Evolutionary conservation across 2,329 filamentous ascomycete species (phyloP), one percentile per base, ranked within the genome.

Genomic region (Neocucurbitaria cava): DNA sequence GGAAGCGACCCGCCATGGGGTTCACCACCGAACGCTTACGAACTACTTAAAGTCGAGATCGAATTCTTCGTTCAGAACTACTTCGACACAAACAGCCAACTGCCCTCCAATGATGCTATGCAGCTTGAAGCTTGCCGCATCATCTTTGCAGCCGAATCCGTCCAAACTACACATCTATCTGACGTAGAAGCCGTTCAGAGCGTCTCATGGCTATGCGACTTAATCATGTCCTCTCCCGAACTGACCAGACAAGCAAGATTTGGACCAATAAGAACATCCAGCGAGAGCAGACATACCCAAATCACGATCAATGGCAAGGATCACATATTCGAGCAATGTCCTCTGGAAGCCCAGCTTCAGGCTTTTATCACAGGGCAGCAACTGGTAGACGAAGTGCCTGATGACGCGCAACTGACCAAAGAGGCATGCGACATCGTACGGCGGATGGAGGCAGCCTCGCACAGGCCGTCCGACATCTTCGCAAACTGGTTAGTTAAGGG

Each of bases 61-160:
- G 66, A 66, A 9, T 59, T 56, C 39, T 64, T 59, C 24, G 64
- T 65, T 9, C 68, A 68, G 26, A 59, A 52, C 1, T 61, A 61
- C 35, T 64, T 65, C n/a, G 62, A 67, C n/a, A 58, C 50, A 0
- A 52, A 52, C 3, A 59, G 62, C 1, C 60, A 49, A 18, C 45
- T 69, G n/a, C 67, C 66, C 1, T 55, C 57, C 1, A 62, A 68
- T 10, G 49, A 66, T 9, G 54, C 52, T 4, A 66, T 70, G 39
- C 67, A 69, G 39, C 55, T 64, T 24, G 67, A 70, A 35, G 67
- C 66, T 1, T 70, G 67, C 24, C 65, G 67, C 17, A 63, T 70
- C 20, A 63, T 70, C n/a, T 69, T 68, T 31, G 63, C 64, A 10
- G 60, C 64, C 0, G 67, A 69, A n/a, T 53, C 56, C 0, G 41